Base-by-base conservation (phyloP, 2,329 filamentous ascomycete genomes). In the Scedosporium minutisporum region DNA sequence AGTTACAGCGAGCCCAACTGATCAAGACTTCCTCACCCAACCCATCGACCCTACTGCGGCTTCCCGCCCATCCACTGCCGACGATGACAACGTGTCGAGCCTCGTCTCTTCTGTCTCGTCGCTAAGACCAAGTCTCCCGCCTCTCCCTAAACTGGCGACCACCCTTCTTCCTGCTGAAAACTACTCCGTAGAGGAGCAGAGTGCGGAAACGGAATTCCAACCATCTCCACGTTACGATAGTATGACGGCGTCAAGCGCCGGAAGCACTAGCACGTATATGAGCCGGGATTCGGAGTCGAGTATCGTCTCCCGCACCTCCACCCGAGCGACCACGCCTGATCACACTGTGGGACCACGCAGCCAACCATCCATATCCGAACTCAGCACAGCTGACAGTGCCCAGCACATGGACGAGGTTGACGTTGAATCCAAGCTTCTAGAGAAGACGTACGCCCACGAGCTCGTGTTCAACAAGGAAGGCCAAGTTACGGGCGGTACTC, bases 401-500 rank as follows among this genome's bases (percentile, higher is more conserved):
- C 82, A 84, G 1, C 77, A 85, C n/a, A 85, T 82, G 3, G 91
- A 96, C 62, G 91, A 93, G 63, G 80, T 83, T 12, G 87, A 91
- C 42, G 85, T 88, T 0, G 93, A 96, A 72, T 88, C 85, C 4
- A 88, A 88, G 69, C 78, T 97, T n/a, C 78, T 96, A n/a, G 90
- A 93, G 71, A 96, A 89, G 75, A 96, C 93, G 0, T 97, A 85
- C 70, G 91, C 91, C 0, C 90, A 97, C 70, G 93, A 99, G 71
- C 81, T 99, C 58, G 87, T 96, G 70, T 89, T 90, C 73, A 97
- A 96, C 77, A 96, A 96, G 73, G 93, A 97, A 67, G 93, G 93
- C 1, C 90, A 96, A 65, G 88, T 99, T n/a, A 90, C 90, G 51
- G 95, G 95, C 57, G 95, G 95, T 14, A 96, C 92, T 3, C 82